Evolutionary conservation across 2,329 filamentous ascomycete species (phyloP), one percentile per base, ranked within the genome.

Genomic region (Plectosphaerella cucumerina): DNA sequence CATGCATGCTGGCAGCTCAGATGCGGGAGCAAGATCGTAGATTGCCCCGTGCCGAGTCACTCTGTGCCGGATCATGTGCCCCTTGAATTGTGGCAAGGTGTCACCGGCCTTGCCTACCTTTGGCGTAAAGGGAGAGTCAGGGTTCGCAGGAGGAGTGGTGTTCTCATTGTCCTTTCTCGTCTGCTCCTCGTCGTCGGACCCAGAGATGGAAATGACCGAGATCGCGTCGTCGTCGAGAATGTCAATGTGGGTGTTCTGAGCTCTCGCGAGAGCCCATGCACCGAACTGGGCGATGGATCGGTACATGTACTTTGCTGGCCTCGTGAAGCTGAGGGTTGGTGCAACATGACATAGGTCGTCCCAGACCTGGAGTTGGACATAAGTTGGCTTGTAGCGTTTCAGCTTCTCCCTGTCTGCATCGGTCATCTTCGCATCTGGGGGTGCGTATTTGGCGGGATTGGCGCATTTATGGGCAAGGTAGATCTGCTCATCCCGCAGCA

Each of bases 241-340:
- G 17, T 94, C 88, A 50, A 96, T 92, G 1, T 83, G 82, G 1
- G 80, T 82, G 53, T 90, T 80, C 63, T 97, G 92, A 0, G 91
- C 90, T 57, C 86, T 78, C 1, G 92, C 90, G 20, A 97, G 76
- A 0, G 88, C 87, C 92, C 92, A 97, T 0, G 92, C 90, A 2
- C 91, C 88, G 62, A 99, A 97, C 59, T 97, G 93, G 0, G 94
- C 89, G 48, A 97, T 84, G 1, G 90, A 89, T 45, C 93, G 82
- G 65, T 90, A 97, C 91, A 97, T 97, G 70, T 88, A 89, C 66
- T 97, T 97, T 44, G 93, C 94, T 1, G 94, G 94, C n/a, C 86
- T 81, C 0, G 93, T 97, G 66, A 96, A 97, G 60, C 90, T 96
- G n/a, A 97, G 77, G 0, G 92, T 97, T 1, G 93, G 90, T 1